Conservation (phyloP, 1,139 yeast genomes). For the Pichia sp. region DNA sequence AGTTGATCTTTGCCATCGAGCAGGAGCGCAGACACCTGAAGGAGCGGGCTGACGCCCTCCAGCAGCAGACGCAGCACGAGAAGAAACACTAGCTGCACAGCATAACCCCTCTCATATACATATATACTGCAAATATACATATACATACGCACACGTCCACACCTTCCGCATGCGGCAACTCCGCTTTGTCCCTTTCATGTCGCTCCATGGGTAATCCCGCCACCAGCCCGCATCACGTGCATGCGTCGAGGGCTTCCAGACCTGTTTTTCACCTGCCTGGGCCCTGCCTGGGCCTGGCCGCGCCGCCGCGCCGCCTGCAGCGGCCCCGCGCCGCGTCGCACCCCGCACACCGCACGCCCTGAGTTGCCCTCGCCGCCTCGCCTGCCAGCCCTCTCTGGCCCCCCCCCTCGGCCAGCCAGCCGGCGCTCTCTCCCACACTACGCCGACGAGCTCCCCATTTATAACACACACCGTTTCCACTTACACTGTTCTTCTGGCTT, state of each 20-base stretch:
- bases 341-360: conserved; percentile 7
- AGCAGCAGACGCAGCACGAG: neutral
- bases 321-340: neutral
- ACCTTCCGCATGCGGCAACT: no score
- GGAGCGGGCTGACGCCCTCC: neutral
- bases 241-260: neutral
- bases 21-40: conserved; percentile 24
- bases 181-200: no score
- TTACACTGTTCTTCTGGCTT: neutral
- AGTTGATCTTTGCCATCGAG: conserved; percentile 24
- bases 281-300: no score
- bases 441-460: neutral
- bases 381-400: neutral
- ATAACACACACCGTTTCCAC: neutral
- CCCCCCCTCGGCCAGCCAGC: neutral
- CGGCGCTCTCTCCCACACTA: neutral
- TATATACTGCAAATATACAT: neutral
- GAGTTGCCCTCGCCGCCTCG: neutral
- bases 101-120: neutral
- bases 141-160: no score
- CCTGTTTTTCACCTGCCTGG: no score
- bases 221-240: neutral
- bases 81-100: neutral
- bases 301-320: no score
- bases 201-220: no score